Evolutionary conservation across 345 rosid genomes (phyloP), one percentile per base, ranked within the genome.

Genomic region (Syzygium grande): DNA sequence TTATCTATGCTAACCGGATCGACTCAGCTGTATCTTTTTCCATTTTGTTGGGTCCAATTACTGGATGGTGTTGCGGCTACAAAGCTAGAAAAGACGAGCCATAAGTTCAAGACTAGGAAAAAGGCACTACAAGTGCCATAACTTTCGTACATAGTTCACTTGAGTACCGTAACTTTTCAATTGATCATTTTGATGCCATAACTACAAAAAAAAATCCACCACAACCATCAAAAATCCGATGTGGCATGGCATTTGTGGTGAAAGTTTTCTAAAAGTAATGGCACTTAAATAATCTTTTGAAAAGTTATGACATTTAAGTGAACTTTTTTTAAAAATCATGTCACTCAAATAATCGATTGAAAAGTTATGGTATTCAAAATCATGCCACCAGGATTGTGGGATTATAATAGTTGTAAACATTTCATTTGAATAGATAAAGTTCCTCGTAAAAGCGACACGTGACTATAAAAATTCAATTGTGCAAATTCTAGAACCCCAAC

Each of bases 31-130:
- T 73, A 21, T 30, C 79, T 68, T 29, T 14, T 30, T 7, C 5
- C 22, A 65, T 30, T 65, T 65, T 65, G 78, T 65, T 65, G 22
- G 43, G 78, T 16, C 0, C 17, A 11, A 65, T 8, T 5, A 8
- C 41, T 30, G 0, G 2, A 21, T 73, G 83, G 25, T 0, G 1
- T 9, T 2, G 0, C 2, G 49, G 21, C 11, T 19, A 4, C 21
- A 14, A 38, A 73, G 83, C 22, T 38, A 73, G 19, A 73, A 34
- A 38, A 38, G 49, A 5, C 12, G 6, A 73, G 14, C 23, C 22
- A 19, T 73, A 73, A 61, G 73, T 61, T 61, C 7, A n/a, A 61
- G 73, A 6, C 1, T 13, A 61, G 9, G 19, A 61, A 61, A 73
- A 5, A 11, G 4, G 21, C 13, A 73, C 5, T 12, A 6, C 49